A percentile compares a stretch with the other conserved stretches of the same genome.
Conservation (phyloP, 163 green algal species). For the Botryococcus braunii region DNA sequence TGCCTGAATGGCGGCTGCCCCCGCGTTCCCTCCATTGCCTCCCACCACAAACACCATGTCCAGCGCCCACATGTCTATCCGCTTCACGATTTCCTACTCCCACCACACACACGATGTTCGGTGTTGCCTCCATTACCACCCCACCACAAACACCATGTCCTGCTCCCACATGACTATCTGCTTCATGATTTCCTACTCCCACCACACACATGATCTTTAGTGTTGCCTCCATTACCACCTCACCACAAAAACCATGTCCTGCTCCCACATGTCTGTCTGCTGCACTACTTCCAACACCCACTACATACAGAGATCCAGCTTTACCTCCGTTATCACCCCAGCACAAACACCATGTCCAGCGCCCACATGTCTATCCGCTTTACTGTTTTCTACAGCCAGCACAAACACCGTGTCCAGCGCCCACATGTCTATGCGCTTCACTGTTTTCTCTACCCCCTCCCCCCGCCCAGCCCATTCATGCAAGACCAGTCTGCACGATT, state of each 20-base stretch:
- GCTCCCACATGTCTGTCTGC: slow-evolving; percentile 84
- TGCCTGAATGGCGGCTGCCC: slow-evolving; percentile 78
- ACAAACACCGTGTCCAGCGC: slow-evolving; percentile 95
- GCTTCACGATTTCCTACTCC: slow-evolving; percentile 92
- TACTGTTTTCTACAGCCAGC: slow-evolving; percentile 87
- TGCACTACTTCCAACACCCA: slow-evolving; percentile 73
- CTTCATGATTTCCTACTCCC: slow-evolving; percentile 91
- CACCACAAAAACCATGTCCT: slow-evolving; percentile 97
- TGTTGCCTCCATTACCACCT: no score
- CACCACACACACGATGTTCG: no score
- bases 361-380: slow-evolving; percentile 90
- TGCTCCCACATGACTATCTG: slow-evolving; percentile 87
- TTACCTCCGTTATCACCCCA: slow-evolving; percentile 92
- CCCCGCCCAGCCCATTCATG: no score
- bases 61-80: slow-evolving; percentile 89
- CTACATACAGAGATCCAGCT: slow-evolving; percentile 57
- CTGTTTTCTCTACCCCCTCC: slow-evolving; percentile 49
- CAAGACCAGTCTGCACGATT: slow-evolving; percentile 10
- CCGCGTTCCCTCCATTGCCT: slow-evolving; percentile 88
- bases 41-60: slow-evolving; percentile 95
- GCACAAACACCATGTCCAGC: slow-evolving; percentile 93
- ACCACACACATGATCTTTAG: no score
- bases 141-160: slow-evolving; percentile 94
- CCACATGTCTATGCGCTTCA: slow-evolving; percentile 90
- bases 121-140: no score